A percentile compares a stretch with the other conserved stretches of the same genome.
These are phyloP conservation scores for Diversispora epigaea DNA, from an alignment of 192 early-diverging fungal species.

Conservation along the genomic window DNA sequence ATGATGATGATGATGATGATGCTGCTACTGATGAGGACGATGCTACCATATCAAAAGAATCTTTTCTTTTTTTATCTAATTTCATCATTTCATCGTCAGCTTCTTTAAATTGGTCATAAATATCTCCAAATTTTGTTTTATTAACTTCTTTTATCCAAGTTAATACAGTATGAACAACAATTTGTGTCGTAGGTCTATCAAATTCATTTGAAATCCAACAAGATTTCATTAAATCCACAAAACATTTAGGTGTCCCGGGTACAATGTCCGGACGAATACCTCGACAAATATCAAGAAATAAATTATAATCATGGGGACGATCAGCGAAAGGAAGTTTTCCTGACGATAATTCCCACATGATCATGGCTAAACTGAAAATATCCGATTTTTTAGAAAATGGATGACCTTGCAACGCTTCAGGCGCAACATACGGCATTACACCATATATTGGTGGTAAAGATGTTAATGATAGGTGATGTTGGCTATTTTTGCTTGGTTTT, in stretches of 20 bases:
- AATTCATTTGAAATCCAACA: constrained; percentile 41
- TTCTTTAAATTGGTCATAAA: background rate
- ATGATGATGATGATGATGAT: no score
- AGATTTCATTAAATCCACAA: constrained; percentile 35
- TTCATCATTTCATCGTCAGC: background rate
- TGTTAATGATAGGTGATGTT: no score
- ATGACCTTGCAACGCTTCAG: constrained; percentile 33
- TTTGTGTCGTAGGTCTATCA: constrained; percentile 9
- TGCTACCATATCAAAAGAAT: no score
- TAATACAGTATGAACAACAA: background rate
- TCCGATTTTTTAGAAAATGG: constrained; percentile 10
- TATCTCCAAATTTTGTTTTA: background rate
- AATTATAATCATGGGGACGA: constrained; percentile 31
- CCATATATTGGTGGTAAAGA: constrained; percentile 20
- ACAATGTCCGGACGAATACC: constrained; percentile 40
- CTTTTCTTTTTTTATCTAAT: no score
- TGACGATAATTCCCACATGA: constrained; percentile 47
- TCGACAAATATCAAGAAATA: constrained; percentile 36
- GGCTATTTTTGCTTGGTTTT: no score
- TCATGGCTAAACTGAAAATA: constrained; percentile 43
- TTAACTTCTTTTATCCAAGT: background rate
- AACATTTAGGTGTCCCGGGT: constrained; percentile 38
- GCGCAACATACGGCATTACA: constrained; percentile 38
- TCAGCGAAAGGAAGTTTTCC: constrained; percentile 39
- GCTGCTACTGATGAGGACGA: no score